Conservation (phyloP, 1,284 basidiomycete species). For the Sanghuangporus baumii region DNA sequence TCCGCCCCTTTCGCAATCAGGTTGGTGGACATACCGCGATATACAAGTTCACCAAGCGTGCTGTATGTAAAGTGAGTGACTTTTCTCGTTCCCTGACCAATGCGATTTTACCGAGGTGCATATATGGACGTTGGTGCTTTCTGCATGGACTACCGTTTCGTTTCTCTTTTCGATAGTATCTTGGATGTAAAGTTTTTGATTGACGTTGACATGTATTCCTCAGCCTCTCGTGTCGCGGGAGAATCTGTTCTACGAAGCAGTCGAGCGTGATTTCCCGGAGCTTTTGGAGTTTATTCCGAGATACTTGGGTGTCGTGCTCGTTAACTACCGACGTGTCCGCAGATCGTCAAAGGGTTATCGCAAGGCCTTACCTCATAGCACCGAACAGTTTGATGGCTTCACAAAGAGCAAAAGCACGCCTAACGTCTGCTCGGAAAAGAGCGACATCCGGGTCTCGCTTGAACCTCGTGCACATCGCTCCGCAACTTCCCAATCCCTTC, state of each 20-base stretch:
- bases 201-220: background rate
- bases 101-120: slow-evolving; percentile 12
- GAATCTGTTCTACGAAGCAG: slow-evolving; percentile 97
- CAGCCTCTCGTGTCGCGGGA: slow-evolving; percentile 95
- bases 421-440: slow-evolving; percentile 2
- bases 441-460: slow-evolving; percentile 3
- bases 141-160: background rate
- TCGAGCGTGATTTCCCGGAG: slow-evolving; percentile 89
- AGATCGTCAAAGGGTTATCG: slow-evolving; percentile 31
- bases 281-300: slow-evolving; percentile 92
- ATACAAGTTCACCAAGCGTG: slow-evolving; percentile 96
- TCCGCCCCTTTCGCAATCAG: slow-evolving; percentile 95
- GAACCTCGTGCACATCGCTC: slow-evolving; percentile 4
- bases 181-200: background rate
- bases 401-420: slow-evolving; percentile 19
- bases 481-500: slow-evolving; percentile 7
- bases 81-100: slow-evolving; percentile 20
- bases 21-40: slow-evolving; percentile 97
- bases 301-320: slow-evolving; percentile 97
- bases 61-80: slow-evolving; percentile 89
- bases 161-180: background rate
- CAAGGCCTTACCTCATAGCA: slow-evolving; percentile 2
- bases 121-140: background rate
- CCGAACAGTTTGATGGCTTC: slow-evolving; percentile 18
- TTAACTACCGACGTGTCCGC: slow-evolving; percentile 81